Conservation (phyloP, 805 yeast genomes). For the Barnettozyma botsteinii region DNA sequence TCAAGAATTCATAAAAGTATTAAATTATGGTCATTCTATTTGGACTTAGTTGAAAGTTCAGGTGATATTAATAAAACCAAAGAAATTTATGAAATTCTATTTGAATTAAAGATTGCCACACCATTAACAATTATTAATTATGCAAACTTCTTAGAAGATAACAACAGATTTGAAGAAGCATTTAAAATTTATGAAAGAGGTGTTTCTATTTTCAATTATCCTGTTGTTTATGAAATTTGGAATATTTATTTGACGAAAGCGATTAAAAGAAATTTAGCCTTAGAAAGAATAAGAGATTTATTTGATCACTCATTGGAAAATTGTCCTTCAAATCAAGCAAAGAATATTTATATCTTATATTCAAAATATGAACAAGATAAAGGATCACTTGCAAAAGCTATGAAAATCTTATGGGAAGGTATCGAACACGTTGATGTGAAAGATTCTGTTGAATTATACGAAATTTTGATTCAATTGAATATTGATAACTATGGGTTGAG, state of each 20-base stretch:
- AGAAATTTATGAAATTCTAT: conserved; percentile 46
- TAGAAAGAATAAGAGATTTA: conserved; percentile 61
- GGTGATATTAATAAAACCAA: conserved; percentile 36
- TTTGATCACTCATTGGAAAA: conserved; percentile 61
- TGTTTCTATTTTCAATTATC: conserved; percentile 51
- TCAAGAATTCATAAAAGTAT: conserved; percentile 52
- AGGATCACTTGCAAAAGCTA: conserved; percentile 47
- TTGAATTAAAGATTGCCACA: conserved; percentile 60
- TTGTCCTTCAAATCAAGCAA: conserved; percentile 44
- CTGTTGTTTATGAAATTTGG: conserved; percentile 68
- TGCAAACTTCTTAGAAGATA: conserved; percentile 52
- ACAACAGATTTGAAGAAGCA: conserved; percentile 41
- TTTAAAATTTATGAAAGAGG: conserved; percentile 67
- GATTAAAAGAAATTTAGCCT: conserved; percentile 29
- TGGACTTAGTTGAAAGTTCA: conserved; percentile 61
- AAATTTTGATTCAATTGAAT: conserved; percentile 37
- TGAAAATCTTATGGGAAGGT: conserved; percentile 41
- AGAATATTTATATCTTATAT: conserved; percentile 48
- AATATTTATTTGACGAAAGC: conserved; percentile 55
- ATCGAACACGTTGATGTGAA: conserved; percentile 27
- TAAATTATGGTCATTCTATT: conserved; percentile 66
- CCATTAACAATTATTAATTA: conserved; percentile 61
- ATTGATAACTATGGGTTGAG: conserved; percentile 35
- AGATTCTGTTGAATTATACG: conserved; percentile 38
- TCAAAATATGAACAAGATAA: conserved; percentile 53